Conservation (phyloP, 176 grass and related monocot genomes). For the Raddia distichophylla region DNA sequence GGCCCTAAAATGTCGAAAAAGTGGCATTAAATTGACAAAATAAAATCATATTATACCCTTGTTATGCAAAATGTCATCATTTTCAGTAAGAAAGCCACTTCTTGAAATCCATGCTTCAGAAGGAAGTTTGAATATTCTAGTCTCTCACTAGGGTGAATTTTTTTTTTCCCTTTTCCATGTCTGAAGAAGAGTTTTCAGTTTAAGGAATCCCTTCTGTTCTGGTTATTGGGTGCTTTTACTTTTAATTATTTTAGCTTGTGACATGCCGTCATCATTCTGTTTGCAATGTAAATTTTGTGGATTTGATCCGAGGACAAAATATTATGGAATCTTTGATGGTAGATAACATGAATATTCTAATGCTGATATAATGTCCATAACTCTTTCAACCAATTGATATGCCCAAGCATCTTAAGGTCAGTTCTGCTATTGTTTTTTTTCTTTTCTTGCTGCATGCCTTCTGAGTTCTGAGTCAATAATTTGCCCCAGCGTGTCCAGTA, state of each 20-base stretch:
- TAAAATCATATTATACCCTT: neutral
- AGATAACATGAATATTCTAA: constrained; percentile 6
- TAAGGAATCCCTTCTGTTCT: neutral
- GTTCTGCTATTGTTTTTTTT: neutral
- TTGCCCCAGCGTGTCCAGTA: neutral
- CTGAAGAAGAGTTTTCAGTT: neutral
- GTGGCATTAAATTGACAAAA: neutral
- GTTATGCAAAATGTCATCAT: neutral
- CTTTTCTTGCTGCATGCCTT: neutral
- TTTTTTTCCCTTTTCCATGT: constrained; percentile 8
- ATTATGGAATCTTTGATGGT: neutral
- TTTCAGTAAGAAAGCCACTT: neutral
- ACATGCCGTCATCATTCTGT: neutral
- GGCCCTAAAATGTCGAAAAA: neutral
- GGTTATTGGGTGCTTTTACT: neutral
- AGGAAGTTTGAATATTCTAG: neutral
- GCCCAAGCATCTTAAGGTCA: neutral
- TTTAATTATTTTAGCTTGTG: neutral
- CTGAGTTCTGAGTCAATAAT: neutral
- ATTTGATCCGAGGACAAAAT: neutral
- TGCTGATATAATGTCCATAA: neutral
- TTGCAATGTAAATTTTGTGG: neutral
- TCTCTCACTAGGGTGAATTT: neutral
- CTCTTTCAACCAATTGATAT: constrained; percentile 8
- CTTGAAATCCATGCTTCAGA: neutral